Evolutionary conservation across 2,329 filamentous ascomycete species (phyloP).

Genomic region (Colletotrichum shisoi): DNA sequence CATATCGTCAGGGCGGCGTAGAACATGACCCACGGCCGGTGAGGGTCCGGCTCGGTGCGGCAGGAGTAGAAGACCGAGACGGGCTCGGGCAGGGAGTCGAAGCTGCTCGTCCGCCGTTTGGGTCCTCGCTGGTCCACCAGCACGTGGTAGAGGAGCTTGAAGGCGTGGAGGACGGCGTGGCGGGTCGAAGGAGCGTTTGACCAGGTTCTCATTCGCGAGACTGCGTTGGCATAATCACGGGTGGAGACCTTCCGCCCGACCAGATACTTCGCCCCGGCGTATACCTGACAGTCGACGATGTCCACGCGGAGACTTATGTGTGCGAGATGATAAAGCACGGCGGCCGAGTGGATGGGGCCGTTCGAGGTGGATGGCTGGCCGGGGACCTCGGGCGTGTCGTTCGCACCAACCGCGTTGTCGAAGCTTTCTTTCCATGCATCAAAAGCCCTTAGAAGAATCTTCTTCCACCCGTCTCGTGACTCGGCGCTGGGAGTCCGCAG

Average conservation of each 20-base stretch:
- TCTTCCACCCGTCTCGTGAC: conserved; percentile 77
- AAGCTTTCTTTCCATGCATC: conserved; percentile 89
- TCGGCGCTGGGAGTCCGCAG: conserved; percentile 68
- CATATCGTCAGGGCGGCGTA: conserved; percentile 86
- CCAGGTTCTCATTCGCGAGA: conserved; percentile 81
- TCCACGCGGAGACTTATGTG: conserved; percentile 91
- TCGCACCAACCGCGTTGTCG: conserved; percentile 68
- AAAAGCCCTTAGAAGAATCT: conserved; percentile 78
- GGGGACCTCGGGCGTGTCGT: conserved; percentile 47
- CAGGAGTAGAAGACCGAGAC: conserved; percentile 70
- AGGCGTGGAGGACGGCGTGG: conserved; percentile 83
- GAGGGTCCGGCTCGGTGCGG: conserved; percentile 79
- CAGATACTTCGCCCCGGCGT: conserved; percentile 78
- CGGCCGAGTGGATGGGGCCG: conserved; percentile 77
- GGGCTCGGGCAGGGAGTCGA: conserved; percentile 43
- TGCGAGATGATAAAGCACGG: conserved; percentile 83
- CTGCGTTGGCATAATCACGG: conserved; percentile 76
- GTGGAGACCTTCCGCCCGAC: conserved; percentile 80
- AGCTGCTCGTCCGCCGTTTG: conserved; percentile 41
- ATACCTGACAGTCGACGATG: conserved; percentile 89
- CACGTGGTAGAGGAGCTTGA: conserved; percentile 80
- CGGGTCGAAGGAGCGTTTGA: conserved; percentile 76
- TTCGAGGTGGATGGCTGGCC: conserved; percentile 63
- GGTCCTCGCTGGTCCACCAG: conserved; percentile 63
- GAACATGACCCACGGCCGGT: conserved; percentile 90